Percentiles rank a stretch among this genome's conserved stretches.
These are phyloP conservation scores for Xylaria flabelliformis DNA, from an alignment of 495 filamentous ascomycete species.

Conservation along the genomic window DNA sequence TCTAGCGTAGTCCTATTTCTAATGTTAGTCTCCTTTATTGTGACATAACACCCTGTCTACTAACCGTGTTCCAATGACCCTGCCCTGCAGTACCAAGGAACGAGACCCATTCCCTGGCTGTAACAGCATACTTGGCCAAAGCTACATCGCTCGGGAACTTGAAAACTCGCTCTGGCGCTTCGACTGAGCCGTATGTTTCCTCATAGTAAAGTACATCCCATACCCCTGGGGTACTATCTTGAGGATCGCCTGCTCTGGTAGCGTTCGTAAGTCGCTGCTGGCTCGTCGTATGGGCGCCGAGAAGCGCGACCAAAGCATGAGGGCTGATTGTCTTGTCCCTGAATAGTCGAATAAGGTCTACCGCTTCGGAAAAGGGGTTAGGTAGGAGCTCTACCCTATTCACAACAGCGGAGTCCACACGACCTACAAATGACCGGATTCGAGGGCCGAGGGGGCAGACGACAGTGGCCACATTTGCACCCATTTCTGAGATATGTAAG, in stretches of 20 bases:
- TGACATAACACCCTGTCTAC: slow-evolving; percentile 23
- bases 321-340: slow-evolving; percentile 50
- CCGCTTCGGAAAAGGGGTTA: slow-evolving; percentile 36
- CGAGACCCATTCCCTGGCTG: slow-evolving; percentile 40
- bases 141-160: slow-evolving; percentile 47
- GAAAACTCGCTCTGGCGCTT: slow-evolving; percentile 42
- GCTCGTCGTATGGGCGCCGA: slow-evolving; percentile 52
- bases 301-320: slow-evolving; percentile 48
- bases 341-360: slow-evolving; percentile 49
- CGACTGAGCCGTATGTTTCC: slow-evolving; percentile 37
- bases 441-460: slow-evolving; percentile 45
- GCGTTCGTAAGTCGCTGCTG: slow-evolving; percentile 48
- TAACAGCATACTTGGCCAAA: slow-evolving; percentile 40
- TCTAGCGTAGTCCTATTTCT: slow-evolving; percentile 44
- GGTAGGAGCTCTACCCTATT: slow-evolving; percentile 45
- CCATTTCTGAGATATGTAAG: slow-evolving; percentile 32
- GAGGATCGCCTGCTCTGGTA: slow-evolving; percentile 38
- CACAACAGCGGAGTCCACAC: slow-evolving; percentile 42
- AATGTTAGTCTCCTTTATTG: background rate
- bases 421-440: slow-evolving; percentile 47
- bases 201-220: slow-evolving; percentile 52
- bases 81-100: slow-evolving; percentile 38
- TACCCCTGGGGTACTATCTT: slow-evolving; percentile 50
- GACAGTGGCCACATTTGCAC: slow-evolving; percentile 40
- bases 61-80: slow-evolving; percentile 47